Base-by-base conservation (phyloP, 2,329 filamentous ascomycete species). In the Neurospora crassa region DNA sequence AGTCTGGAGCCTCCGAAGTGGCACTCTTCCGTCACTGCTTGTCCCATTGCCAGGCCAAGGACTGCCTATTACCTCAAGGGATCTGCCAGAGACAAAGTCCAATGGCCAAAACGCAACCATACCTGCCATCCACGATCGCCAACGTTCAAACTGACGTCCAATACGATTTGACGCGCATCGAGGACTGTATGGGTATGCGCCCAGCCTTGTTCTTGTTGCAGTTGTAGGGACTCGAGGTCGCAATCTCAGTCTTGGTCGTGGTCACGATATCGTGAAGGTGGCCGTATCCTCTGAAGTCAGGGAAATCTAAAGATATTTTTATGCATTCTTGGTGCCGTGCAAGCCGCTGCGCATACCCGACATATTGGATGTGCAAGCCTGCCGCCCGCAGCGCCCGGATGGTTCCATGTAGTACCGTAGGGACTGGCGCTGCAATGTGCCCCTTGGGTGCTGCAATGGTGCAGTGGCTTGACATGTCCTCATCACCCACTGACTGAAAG, bases 331-430 rank as follows among this genome's bases (percentile, higher is more conserved):
- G 72, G 70, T 72, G 72, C 73, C 71, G 74, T 72, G 71, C 73
- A 72, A 67, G 71, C 70, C 72, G 73, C 75, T 75, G 75, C 75
- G 73, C 73, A 75, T 59, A 74, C 75, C 74, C 74, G 73, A 70
- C 68, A 67, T 70, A 68, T 69, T 74, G 73, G 70, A 68, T 63
- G 70, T 73, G 70, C 71, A 73, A 73, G 73, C 68, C 71, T 74
- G 70, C 71, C 68, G 70, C 70, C 70, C 67, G 70, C 72, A 70
- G 69, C 69, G 69, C 73, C 71, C 70, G 71, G 53, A 63, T 63
- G 53, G 53, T 37, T 63, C 53, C 53, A 37, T 34, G 53, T 29
- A 18, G 53, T 63, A 63, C 14, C 24, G 24, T 37, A 63, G 53
- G 29, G 53, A 37, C 53, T 63, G 53, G 53, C 53, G 18, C 14